Evolutionary conservation across 371 early-diverging fungal species (phyloP).

Genomic region (Syncephalastrum monosporum): DNA sequence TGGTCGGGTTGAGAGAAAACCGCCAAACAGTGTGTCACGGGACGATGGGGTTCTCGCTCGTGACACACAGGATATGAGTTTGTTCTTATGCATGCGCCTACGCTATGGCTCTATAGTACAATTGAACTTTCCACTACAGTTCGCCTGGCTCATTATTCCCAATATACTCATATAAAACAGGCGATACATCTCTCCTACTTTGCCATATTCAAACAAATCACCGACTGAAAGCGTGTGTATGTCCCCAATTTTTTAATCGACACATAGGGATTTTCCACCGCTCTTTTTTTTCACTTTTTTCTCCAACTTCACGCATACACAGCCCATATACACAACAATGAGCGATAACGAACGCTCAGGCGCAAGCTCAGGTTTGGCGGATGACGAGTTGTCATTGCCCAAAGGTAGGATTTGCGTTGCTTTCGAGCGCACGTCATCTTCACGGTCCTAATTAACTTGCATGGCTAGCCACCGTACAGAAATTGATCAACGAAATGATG

Average conservation of each 20-base stretch:
- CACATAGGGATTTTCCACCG: not conserved
- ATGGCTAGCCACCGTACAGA: conserved; percentile 90
- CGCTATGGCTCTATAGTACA: no score
- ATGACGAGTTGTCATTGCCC: conserved; percentile 86
- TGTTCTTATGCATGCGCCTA: no score
- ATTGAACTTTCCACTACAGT: no score
- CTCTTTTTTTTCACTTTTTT: conserved; percentile 5
- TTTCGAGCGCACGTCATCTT: not conserved
- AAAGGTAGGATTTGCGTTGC: conserved; percentile 56
- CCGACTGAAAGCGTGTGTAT: not conserved
- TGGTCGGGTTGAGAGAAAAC: no score
- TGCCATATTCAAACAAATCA: not conserved
- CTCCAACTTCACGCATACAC: not conserved
- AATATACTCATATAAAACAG: no score
- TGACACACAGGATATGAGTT: no score
- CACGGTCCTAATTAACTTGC: no score
- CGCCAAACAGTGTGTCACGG: no score
- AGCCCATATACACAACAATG: conserved; percentile 38
- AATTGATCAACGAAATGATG: conserved; percentile 95
- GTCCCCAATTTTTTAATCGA: not conserved
- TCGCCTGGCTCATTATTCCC: no score
- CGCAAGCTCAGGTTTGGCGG: conserved; percentile 31
- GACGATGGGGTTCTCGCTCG: no score
- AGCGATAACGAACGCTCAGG: conserved; percentile 75
- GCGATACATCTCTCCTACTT: not conserved